Evolutionary conservation across 805 yeast genomes (phyloP), one percentile per base, ranked within the genome.

Genomic region (Pichia nanzhaoensis): DNA sequence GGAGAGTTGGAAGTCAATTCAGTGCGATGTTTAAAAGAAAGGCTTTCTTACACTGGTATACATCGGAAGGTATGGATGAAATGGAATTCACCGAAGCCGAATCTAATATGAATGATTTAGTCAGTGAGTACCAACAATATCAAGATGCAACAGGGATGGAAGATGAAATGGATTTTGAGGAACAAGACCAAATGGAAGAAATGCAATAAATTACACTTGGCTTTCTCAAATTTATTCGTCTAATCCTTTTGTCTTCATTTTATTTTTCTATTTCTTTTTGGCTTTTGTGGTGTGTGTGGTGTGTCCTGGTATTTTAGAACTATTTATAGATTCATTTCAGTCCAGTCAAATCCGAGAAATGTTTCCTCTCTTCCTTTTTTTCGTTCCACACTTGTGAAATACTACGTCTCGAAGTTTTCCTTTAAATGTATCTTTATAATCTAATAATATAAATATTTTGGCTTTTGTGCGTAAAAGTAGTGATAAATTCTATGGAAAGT

Each of bases 21-120:
- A 74, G 82, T 56, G 90, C 89, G 50, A 89, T 89, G 96, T 89
- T 84, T 69, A 78, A 86, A 65, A 86, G 93, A 72, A 84, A 83
- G 67, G 96, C 96, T 52, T 89, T 89, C 80, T 81, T 89, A 70
- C 96, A 89, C 68, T 89, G 96, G 96, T 89, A 87, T 70, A 85
- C 93, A 9, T 77, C 82, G 56, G 96, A 89, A 69, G 96, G 96
- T 71, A 89, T 89, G 96, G 96, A 89, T 61, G 95, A 84, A 70
- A 75, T 82, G 74, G 96, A 89, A 70, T 89, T 89, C 67, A 78
- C 88, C 47, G 96, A 89, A 71, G 96, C 96, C 44, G 95, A 87
- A 70, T 81, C 91, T 45, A 85, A 89, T 65, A 80, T 89, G 89
- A 78, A 77, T 56, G 96, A 89, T 68, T 74, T 89, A 61, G 89